Evolutionary conservation across 768 basidiomycete genomes (phyloP), one percentile per base, ranked within the genome.

Genomic region (Piloderma croceum): DNA sequence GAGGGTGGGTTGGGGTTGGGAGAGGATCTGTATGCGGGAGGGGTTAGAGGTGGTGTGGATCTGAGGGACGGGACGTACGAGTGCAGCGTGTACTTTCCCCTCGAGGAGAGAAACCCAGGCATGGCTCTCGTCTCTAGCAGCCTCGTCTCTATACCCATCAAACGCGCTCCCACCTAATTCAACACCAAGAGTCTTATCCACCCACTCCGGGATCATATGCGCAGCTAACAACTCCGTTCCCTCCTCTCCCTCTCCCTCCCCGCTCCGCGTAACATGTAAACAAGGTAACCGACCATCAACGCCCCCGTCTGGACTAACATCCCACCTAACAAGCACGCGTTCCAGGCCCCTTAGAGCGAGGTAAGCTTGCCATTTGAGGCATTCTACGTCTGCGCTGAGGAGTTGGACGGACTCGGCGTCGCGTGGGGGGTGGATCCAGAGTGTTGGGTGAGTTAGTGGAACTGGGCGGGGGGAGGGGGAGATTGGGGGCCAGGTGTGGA

Each of bases 291-390:
- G 70, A 3, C 70, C 71, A 42, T 77, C 83, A 27, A 86, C 60
- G 5, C 77, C 82, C 24, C 89, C 89, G 38, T 84, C 79, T 18
- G 76, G 67, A 12, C 73, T 57, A 21, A 91, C 67, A 59, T 90
- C 83, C 64, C 76, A 83, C 32, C 84, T 76, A 11, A 89, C 57
- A 17, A 59, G 62, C 40, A 86, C 60, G 50, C 58, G 46, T 15
- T 51, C 54, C 44, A 84, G 53, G 6, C 76, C 78, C 42, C 83
- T 66, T 6, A 83, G 76, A 19, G 81, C 81, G 35, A 86, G 68
- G 50, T 83, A 89, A 0, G 89, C 85, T 59, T 91, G 89, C 88
- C 88, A 90, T 62, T 88, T 90, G 55, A 91, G 74, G 57, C 88
- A 90, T 50, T 90, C 86, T 50, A 90, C 80, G 61, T 90, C 88